Evolutionary conservation across 2,329 filamentous ascomycete genomes (phyloP), one percentile per base, ranked within the genome.

Genomic region (Fusarium pseudonygamai): DNA sequence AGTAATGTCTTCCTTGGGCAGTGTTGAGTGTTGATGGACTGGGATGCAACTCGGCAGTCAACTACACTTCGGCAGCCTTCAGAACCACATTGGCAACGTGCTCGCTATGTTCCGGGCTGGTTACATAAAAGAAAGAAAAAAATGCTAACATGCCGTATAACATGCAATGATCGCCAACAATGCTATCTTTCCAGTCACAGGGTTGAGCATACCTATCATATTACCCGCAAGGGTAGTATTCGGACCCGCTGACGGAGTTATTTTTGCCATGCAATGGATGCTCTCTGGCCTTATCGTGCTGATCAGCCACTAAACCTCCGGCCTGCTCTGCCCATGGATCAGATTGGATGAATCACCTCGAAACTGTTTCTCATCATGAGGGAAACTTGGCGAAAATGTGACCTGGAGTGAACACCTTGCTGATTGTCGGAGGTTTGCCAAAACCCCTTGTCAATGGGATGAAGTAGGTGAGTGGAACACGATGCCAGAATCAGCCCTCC

Each of bases 41-140:
- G 28, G 52, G 60, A 74, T 68, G 32, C 55, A 64, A 68, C 57
- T 46, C 62, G 58, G 67, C 55, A 68, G 49, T 53, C 52, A 24
- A 42, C 43, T 53, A 52, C 32, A 43, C 49, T 47, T 61, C 16
- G 32, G 69, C 32, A 34, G 26, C 39, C 28, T 49, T 64, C 39
- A 49, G 37, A 71, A 60, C 22, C 59, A 24, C 32, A 50, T 39
- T 45, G 28, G 45, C 32, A 32, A 50, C 30, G 49, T 56, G 57
- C 49, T 57, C 50, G 63, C 46, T 40, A 40, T 42, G 42, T 60
- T 63, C 58, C 49, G 57, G 62, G 32, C 56, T 60, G 47, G 49
- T 52, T 39, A 42, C 49, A 43, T 50, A n/a, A 62, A 36, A 36
- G 34, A 18, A 36, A 36, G 15, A 15, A 16, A 46, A 55, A 56